Evolutionary conservation across 2,329 filamentous ascomycete species (phyloP), one percentile per base, ranked within the genome.

Genomic region (Pseudogymnoascus verrucosus): DNA sequence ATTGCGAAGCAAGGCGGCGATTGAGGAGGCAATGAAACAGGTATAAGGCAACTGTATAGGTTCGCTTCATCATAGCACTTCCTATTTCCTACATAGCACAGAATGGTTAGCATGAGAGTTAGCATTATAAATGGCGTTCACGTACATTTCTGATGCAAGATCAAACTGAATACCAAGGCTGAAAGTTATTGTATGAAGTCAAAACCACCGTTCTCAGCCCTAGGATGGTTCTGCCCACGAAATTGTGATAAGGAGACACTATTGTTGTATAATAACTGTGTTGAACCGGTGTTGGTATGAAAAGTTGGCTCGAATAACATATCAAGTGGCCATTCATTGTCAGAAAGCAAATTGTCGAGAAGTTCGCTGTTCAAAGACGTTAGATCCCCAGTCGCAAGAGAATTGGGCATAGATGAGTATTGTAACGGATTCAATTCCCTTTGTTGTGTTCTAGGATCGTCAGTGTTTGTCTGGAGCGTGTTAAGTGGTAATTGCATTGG

Each of bases 1-100:
- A 66, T 68, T 74, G 63, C 71, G 74, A 39, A 78, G 76, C 67
- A 74, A 73, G 67, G 69, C 68, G 19, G 74, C 74, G 64, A 73
- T 78, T 36, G 76, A 79, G 63, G 69, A 71, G 47, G 70, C 71
- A 28, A 63, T 71, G n/a, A 66, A 68, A 67, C 59, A 68, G 63
- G 62, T 71, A 60, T 67, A 63, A 63, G 40, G 40, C 40, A 21
- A 11, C 40, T 12, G 40, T 21, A 42, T 42, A 42, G 4, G 19
- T 19, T 19, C 39, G 40, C 19, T 42, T 42, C 16, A 2, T 12
- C 16, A 42, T 42, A 42, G 40, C 16, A 44, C 40, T 44, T 44
- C 40, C 40, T 44, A 44, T 44, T 21, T 44, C 40, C 40, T 44
- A 44, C 5, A 44, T 21, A 44, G 40, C 40, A 44, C 19, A 44